phyloP scores from a whole-genome alignment of 371 early-diverging fungal species.

The Basidiobolus heterosporus region DNA sequence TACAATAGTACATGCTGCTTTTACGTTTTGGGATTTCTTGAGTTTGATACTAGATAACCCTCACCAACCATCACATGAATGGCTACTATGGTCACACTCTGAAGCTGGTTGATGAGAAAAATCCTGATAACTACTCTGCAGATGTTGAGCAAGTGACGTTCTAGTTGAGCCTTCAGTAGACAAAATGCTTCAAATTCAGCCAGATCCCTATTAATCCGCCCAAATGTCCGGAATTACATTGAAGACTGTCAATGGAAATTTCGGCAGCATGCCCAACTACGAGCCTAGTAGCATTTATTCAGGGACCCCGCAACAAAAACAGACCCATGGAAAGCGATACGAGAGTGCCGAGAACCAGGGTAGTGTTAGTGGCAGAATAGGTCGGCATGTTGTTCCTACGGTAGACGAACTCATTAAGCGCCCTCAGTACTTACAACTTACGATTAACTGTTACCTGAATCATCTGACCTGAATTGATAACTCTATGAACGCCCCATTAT shows the following conservation, averaged over 20 bases:
- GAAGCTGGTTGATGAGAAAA: conserved; percentile 55
- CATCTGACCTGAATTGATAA: too few relatives aligned
- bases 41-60: conserved; percentile 57
- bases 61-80: conserved; percentile 65
- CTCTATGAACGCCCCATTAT: too few relatives aligned
- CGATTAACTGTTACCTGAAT: too few relatives aligned
- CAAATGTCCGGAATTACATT: too few relatives aligned
- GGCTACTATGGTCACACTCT: conserved; percentile 65
- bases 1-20: too few relatives aligned
- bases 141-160: conserved; percentile 68
- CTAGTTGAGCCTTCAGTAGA: conserved; percentile 46
- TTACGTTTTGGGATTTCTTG: conserved; percentile 51
- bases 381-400: conserved; percentile 32
- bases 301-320: conserved; percentile 28
- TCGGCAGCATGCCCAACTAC: conserved; percentile 31
- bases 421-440: too few relatives aligned
- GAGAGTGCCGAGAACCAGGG: conserved; percentile 1
- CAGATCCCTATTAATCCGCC: conserved; percentile 60
- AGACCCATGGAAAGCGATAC: conserved; percentile 13
- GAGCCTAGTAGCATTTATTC: conserved; percentile 38
- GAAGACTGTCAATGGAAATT: conserved; percentile 24
- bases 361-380: conserved; percentile 26
- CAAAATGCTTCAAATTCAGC: conserved; percentile 54
- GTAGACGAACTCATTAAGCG: conserved; percentile 35
- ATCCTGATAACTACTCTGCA: conserved; percentile 65